A percentile compares a stretch with the other conserved stretches of the same genome.
Evolutionary conservation across 75 land plant genomes (phyloP).

Genomic region (Selaginella moellendorffii): DNA sequence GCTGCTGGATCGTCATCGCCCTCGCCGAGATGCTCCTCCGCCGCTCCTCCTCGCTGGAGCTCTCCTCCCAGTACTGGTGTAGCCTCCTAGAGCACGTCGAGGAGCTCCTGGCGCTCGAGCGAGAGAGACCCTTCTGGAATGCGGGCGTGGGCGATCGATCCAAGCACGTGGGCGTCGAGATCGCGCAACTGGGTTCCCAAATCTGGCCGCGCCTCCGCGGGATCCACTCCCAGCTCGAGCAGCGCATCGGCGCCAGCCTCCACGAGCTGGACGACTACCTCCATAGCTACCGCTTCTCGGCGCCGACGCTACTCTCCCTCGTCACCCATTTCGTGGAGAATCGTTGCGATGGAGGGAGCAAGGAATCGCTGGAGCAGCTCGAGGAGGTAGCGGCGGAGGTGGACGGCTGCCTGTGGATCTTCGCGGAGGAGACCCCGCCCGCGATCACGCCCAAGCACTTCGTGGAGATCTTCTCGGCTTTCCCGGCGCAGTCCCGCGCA

Average conservation of each 20-base stretch:
- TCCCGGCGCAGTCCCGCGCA: conserved; percentile 18
- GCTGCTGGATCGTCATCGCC: conserved; percentile 26
- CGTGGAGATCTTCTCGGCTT: conserved; percentile 21
- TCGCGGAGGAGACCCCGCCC: conserved; percentile 12
- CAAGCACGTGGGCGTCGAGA: no score
- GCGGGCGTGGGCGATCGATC: no score
- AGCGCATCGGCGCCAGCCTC: conserved; percentile 28
- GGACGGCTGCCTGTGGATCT: conserved; percentile 31
- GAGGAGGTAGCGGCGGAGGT: conserved; percentile 35
- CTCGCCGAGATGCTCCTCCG: conserved; percentile 26
- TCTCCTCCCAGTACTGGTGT: conserved; percentile 41
- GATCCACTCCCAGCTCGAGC: conserved; percentile 22
- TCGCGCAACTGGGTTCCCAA: neutral
- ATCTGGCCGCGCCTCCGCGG: conserved; percentile 14
- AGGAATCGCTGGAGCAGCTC: conserved; percentile 6
- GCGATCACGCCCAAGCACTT: conserved; percentile 22
- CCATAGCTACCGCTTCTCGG: conserved; percentile 25
- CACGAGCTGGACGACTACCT: conserved; percentile 37
- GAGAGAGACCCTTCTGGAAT: no score
- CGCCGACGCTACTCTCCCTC: conserved; percentile 25
- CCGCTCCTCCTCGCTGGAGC: conserved; percentile 18
- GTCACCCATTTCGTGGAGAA: conserved; percentile 20
- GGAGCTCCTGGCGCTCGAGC: neutral
- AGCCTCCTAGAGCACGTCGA: conserved; percentile 25
- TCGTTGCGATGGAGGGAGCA: conserved; percentile 5